Percentiles rank a stretch among this genome's conserved stretches.
These are phyloP conservation scores for Trichomonas vaginalis DNA, from an alignment of 208 protist genomes.

Conservation along the genomic window DNA sequence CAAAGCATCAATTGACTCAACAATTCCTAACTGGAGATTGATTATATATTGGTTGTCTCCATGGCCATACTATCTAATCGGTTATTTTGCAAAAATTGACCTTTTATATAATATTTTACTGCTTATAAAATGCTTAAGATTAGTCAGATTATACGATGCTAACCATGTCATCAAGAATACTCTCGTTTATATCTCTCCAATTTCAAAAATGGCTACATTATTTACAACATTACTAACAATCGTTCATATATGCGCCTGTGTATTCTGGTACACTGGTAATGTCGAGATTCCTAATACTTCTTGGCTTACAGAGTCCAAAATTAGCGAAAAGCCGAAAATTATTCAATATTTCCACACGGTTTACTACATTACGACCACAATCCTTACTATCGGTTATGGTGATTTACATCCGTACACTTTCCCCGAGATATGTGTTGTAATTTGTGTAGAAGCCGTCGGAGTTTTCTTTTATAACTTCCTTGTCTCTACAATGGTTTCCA, in stretches of 20 bases:
- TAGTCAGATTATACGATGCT: background rate
- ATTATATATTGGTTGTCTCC: background rate
- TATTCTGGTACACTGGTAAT: background rate
- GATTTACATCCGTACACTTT: slow-evolving; percentile 2
- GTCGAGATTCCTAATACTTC: background rate
- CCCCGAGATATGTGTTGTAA: background rate
- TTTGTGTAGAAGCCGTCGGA: background rate
- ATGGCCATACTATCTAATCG: background rate
- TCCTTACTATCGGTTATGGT: background rate
- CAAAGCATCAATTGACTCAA: background rate
- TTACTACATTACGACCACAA: background rate
- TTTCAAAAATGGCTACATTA: background rate
- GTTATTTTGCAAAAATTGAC: background rate
- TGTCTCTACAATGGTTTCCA: background rate
- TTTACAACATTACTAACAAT: background rate
- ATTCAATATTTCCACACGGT: background rate
- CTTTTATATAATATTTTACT: background rate
- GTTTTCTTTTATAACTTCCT: slow-evolving; percentile 11
- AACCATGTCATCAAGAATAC: background rate
- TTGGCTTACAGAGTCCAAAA: background rate
- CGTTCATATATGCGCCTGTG: background rate
- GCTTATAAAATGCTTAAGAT: background rate
- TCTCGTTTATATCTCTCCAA: background rate
- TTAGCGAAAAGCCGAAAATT: background rate
- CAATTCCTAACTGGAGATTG: background rate